Base-by-base conservation (phyloP, 805 yeast species). In the Metschnikowia sp. region DNA sequence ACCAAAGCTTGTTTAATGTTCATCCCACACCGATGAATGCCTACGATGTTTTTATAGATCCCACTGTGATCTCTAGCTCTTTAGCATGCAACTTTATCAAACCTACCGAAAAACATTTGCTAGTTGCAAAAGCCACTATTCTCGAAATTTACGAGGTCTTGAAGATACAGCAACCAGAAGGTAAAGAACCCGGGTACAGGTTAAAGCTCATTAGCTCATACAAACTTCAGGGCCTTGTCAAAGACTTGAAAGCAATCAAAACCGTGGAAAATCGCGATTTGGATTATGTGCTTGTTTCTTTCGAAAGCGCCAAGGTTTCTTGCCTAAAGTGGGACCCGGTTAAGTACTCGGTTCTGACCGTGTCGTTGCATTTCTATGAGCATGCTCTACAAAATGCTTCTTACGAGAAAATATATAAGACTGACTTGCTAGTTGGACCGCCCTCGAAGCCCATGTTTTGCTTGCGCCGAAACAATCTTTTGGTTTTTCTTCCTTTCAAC, bases 321-420 rank as follows among this genome's bases (percentile, higher is more conserved):
- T 66, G 91, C 13, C 65, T 92, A 29, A 75, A 76, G 46, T 94
- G 96, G 88, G 84, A 89, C 57, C 63, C 65, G 4, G 64, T 59
- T 4, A 61, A 57, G n/a, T 73, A 80, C 53, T 57, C 77, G 1
- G 71, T 92, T n/a, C 71, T 77, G 26, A 88, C 97, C 0, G 76
- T 81, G 1, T 86, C 96, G 42, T 69, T 94, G 43, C 99, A 94
- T 67, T 89, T 79, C 62, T 94, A 91, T 64, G 97, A 92, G 57
- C 78, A 81, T 38, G 79, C 80, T 26, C 70, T 89, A 42, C 76
- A 76, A 36, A 70, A 75, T 32, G 58, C 74, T 10, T 75, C 82
- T 2, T 68, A 75, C 40, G 81, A 75, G 44, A 65, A 65, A 58
- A 57, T 56, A 52, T 69, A 51, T 44, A 62, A 65, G 6, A 67